A percentile compares a stretch with the other conserved stretches of the same genome.
Conservation (phyloP, 192 early-diverging fungal species). For the Coemansia sp. region DNA sequence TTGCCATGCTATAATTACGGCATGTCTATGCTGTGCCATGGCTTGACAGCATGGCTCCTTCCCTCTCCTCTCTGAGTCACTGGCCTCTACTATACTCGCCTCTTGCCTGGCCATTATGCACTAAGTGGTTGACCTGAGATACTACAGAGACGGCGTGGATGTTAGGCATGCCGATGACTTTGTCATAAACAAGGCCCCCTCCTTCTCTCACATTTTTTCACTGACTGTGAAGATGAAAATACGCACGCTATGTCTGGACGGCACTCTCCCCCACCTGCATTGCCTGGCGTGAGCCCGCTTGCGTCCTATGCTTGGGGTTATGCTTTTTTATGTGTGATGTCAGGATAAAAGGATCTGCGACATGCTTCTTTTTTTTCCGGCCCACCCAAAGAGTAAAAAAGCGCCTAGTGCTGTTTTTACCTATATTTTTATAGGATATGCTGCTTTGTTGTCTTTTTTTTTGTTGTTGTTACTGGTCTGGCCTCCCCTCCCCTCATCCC, state of each 20-base stretch:
- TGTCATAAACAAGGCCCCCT: slow-evolving; percentile 13
- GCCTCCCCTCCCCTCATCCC: not conserved
- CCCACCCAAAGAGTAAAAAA: slow-evolving; percentile 1
- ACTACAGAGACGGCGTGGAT: not conserved
- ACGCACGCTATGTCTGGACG: not conserved
- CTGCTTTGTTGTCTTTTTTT: slow-evolving; percentile 1
- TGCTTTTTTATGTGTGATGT: not conserved
- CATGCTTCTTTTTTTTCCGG: slow-evolving; percentile 4
- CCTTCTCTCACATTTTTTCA: slow-evolving; percentile 16
- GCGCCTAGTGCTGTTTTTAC: not conserved
- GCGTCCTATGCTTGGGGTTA: not conserved
- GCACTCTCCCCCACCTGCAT: slow-evolving; percentile 2
- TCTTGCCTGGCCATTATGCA: not conserved
- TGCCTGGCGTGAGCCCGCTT: not conserved
- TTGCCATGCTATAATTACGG: not conserved
- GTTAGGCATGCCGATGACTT: not conserved
- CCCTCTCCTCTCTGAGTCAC: not conserved
- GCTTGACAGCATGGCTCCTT: not conserved
- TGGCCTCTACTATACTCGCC: slow-evolving; percentile 1
- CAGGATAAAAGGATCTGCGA: slow-evolving; percentile 4
- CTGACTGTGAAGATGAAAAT: not conserved
- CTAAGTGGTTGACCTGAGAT: not conserved
- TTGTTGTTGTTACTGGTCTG: not conserved
- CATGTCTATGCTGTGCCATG: not conserved
- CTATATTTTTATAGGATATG: not conserved